These are phyloP conservation scores for Mycena chlorophos DNA, from an alignment of 768 basidiomycete species.

Conservation along the genomic window DNA sequence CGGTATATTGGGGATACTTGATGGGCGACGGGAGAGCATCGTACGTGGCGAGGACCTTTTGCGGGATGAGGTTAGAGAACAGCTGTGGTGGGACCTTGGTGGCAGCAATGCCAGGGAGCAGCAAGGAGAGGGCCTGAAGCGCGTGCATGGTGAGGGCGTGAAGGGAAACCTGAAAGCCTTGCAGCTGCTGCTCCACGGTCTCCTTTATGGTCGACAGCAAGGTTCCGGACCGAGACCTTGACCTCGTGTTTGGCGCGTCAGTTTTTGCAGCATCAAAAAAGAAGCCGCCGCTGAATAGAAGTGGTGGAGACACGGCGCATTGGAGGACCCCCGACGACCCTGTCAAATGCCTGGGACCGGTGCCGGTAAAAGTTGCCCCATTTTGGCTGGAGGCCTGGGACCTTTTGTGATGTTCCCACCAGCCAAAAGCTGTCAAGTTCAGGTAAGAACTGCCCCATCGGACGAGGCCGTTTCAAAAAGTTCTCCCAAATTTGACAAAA, in stretches of 20 bases:
- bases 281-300: too few relatives aligned
- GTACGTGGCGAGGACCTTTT: conserved; percentile 61
- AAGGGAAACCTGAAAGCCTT: conserved; percentile 2
- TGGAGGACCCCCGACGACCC: too few relatives aligned
- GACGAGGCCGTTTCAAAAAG: too few relatives aligned
- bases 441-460: too few relatives aligned
- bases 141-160: conserved; percentile 14
- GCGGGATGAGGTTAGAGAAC: conserved; percentile 57
- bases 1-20: conserved; percentile 63
- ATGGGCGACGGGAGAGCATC: conserved; percentile 43
- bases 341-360: too few relatives aligned
- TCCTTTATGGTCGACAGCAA: conserved; percentile 10
- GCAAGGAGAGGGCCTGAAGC: conserved; percentile 12
- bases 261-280: too few relatives aligned
- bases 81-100: conserved; percentile 42
- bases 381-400: too few relatives aligned
- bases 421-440: too few relatives aligned
- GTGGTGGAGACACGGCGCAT: too few relatives aligned
- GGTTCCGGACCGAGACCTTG: conserved; percentile 27
- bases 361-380: too few relatives aligned
- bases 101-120: conserved; percentile 22
- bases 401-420: too few relatives aligned
- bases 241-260: conserved; percentile 16
- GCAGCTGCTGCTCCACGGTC: conserved; percentile 5
- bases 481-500: too few relatives aligned